These are phyloP conservation scores for Marsdenia floribunda DNA, from an alignment of 257 asterid genomes.

Conservation along the genomic window DNA sequence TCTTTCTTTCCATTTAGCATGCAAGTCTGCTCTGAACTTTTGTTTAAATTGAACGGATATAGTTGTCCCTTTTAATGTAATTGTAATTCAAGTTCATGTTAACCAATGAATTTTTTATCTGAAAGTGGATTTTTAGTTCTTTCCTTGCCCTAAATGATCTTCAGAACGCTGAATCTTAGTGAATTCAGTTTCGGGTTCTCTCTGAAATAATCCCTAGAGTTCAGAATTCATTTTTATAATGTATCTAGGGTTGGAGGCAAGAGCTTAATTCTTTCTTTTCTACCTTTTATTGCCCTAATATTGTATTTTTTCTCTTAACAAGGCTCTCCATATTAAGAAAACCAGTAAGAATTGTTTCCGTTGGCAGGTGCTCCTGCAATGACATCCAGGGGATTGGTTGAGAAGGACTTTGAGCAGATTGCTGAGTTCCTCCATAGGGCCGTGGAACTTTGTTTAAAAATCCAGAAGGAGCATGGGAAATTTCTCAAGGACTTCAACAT, in stretches of 20 bases:
- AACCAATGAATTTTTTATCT: background rate
- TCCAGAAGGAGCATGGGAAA: conserved; percentile 86
- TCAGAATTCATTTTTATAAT: background rate
- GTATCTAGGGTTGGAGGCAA: background rate
- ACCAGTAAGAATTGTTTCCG: background rate
- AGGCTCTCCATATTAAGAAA: background rate
- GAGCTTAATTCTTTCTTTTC: no score
- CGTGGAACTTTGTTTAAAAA: conserved; percentile 64
- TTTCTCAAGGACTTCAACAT: conserved; percentile 92
- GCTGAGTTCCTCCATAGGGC: conserved; percentile 94
- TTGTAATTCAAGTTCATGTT: background rate
- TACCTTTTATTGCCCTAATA: background rate
- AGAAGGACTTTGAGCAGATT: conserved; percentile 95
- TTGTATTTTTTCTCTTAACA: background rate
- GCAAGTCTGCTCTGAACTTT: no score
- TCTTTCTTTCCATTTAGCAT: background rate
- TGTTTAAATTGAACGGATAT: no score
- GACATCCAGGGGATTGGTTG: conserved; percentile 93
- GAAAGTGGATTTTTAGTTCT: background rate
- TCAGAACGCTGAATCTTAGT: background rate
- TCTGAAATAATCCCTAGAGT: background rate
- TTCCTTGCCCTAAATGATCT: background rate
- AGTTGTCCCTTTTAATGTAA: background rate
- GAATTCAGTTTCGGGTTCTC: background rate
- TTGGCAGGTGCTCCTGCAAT: conserved; percentile 80